A percentile compares a stretch with the other conserved stretches of the same genome.
These are phyloP conservation scores for Leptographium wingfieldii DNA, from an alignment of 2,329 filamentous ascomycete genomes.

Conservation along the genomic window DNA sequence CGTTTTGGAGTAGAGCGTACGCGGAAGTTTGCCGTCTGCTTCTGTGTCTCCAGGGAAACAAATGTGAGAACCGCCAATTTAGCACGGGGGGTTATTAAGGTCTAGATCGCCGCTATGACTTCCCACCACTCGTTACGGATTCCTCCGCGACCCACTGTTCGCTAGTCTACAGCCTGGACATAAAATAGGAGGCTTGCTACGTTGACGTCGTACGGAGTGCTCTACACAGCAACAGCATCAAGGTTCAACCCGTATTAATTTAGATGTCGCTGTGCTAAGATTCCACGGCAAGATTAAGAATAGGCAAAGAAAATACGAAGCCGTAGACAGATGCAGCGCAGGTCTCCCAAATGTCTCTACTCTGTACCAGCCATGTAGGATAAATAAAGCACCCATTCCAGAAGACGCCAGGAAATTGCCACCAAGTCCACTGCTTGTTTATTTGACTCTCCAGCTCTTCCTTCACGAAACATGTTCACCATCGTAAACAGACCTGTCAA, in stretches of 20 bases:
- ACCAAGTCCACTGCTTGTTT: constrained; percentile 9
- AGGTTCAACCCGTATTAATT: background rate
- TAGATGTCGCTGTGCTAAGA: background rate
- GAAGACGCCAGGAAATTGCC: constrained; percentile 12
- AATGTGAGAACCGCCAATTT: background rate
- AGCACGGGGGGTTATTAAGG: background rate
- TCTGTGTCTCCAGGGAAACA: constrained; percentile 7
- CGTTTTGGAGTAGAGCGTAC: background rate
- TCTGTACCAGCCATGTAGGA: constrained; percentile 9
- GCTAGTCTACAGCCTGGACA: background rate
- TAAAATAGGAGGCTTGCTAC: background rate
- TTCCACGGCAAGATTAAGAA: constrained; percentile 3
- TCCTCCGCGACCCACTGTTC: background rate
- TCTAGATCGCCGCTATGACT: constrained; percentile 2
- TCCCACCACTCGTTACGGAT: background rate
- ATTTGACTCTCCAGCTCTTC: constrained; percentile 5
- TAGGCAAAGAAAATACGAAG: constrained; percentile 10
- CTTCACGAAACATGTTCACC: constrained; percentile 4
- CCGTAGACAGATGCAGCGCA: constrained; percentile 13
- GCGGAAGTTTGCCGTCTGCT: background rate
- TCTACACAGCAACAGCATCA: background rate
- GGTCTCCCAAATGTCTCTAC: constrained; percentile 17
- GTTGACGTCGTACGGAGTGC: no score
- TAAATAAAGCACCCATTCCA: constrained; percentile 1
- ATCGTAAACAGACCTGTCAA: background rate